phyloP scores from a whole-genome alignment of 1,284 basidiomycete genomes.

The Phaffia rhodozyma region DNA sequence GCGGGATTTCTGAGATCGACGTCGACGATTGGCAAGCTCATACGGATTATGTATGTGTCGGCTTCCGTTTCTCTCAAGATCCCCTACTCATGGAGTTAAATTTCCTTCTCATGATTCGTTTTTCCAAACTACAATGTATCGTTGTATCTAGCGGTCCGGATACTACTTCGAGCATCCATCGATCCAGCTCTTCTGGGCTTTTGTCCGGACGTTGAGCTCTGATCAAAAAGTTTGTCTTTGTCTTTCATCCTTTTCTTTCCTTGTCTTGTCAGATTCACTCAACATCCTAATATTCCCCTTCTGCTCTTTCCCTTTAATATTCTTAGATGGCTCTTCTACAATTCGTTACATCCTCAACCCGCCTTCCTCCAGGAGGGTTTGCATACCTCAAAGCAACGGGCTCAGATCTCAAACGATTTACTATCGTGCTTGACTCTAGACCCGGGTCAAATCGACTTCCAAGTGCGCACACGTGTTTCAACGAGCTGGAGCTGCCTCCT shows the following conservation, averaged over 20 bases:
- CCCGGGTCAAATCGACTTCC: neutral
- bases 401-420: conserved; percentile 2
- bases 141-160: neutral
- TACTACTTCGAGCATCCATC: neutral
- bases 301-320: too few species aligned
- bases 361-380: conserved; percentile 10
- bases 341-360: conserved; percentile 3
- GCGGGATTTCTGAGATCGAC: conserved; percentile 1
- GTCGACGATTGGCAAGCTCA: conserved; percentile 9
- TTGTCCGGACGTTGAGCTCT: neutral
- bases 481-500: conserved; percentile 4
- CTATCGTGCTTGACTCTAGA: neutral
- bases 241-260: too few species aligned
- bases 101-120: neutral
- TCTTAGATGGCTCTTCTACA: conserved; percentile 1
- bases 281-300: neutral
- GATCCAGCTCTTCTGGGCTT: conserved; percentile 2
- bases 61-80: neutral
- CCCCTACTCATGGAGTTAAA: neutral
- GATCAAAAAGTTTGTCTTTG: neutral
- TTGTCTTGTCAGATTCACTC: neutral
- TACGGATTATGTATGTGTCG: neutral
- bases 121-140: neutral
- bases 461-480: conserved; percentile 12
- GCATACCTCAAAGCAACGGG: neutral